These are phyloP conservation scores for Sclerospora graminicola DNA, from an alignment of 352 stramenopile species.

Conservation along the genomic window DNA sequence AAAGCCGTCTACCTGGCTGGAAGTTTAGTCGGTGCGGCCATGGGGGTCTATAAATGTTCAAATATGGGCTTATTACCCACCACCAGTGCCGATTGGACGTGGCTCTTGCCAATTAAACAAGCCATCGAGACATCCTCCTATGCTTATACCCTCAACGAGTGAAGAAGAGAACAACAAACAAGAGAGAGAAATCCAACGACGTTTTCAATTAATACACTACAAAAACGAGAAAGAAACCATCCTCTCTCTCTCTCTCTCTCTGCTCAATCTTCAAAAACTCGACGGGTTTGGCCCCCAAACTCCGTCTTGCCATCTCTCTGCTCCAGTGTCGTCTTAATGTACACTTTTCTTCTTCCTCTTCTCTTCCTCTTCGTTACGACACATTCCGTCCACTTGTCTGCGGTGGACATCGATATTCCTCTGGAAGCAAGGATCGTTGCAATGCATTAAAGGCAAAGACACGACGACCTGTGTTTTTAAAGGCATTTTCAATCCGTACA, in stretches of 20 bases:
- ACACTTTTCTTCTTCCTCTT: too few relatives aligned
- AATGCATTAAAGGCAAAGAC: conserved; percentile 83
- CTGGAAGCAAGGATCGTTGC: conserved; percentile 67
- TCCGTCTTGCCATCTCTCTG: too few relatives aligned
- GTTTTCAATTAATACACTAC: too few relatives aligned
- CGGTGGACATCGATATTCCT: conserved; percentile 75
- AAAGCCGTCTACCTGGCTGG: conserved; percentile 87
- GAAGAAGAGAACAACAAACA: too few relatives aligned
- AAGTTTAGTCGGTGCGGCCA: conserved; percentile 77
- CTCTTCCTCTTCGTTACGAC: conserved; percentile 38
- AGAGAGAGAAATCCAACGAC: too few relatives aligned
- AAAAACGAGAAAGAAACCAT: too few relatives aligned
- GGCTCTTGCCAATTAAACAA: conserved; percentile 80
- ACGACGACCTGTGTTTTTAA: conserved; percentile 73
- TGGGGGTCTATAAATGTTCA: conserved; percentile 89
- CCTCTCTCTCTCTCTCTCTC: too few relatives aligned
- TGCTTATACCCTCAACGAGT: conserved; percentile 34
- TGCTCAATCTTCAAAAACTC: too few relatives aligned
- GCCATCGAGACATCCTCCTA: conserved; percentile 70
- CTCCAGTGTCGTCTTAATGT: too few relatives aligned
- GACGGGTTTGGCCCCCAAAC: too few relatives aligned
- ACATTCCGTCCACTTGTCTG: conserved; percentile 73
- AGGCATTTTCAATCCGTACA: conserved; percentile 77
- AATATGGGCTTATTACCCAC: conserved; percentile 89
- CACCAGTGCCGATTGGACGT: conserved; percentile 89